Evolutionary conservation across 495 filamentous ascomycete species (phyloP), one percentile per base, ranked within the genome.

Genomic region (Parmelia sp.): DNA sequence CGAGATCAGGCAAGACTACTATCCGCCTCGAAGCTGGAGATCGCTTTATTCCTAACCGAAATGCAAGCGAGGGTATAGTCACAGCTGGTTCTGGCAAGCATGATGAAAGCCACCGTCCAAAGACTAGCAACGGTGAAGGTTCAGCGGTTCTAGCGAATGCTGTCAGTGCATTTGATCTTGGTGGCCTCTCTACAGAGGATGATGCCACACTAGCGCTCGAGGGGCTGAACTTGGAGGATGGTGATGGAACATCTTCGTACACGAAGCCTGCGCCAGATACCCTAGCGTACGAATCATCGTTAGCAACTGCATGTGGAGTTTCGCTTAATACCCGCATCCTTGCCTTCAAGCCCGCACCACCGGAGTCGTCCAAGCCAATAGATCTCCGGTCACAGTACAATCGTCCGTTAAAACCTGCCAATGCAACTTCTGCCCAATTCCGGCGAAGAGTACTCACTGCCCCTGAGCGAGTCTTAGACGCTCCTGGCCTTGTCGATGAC

Each of bases 301-400:
- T 99, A 45, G 93, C 94, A 35, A 85, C 86, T 61, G 94, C 94
- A 25, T 97, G 94, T 72, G 95, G 92, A 51, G 90, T 99, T 47
- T 91, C 83, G 68, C 82, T 97, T 58, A 96, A 91, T 78, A 93
- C 90, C 60, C 90, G 94, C 53, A 99, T 99, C 65, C 85, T 99
- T n/a, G 89, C 93, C 31, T 99, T 96, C 83, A 97, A 99, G 86
- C 94, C 94, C 15, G 91, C 93, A 0, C 86, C 94, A 15, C 94
- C 94, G 3, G 94, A 97, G 79, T 96, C 92, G 0, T 95, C 92
- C 19, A 96, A 96, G 81, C 95, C 95, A 25, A 96, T 97, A 73
- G 95, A 99, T 71, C 85, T 99, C 65, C 89, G 94, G 37, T 88
- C 93, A 55, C 95, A 97, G 71, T 99, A 99, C 82, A 99, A 97